Evolutionary conservation across 768 basidiomycete genomes (phyloP), one percentile per base, ranked within the genome.

Genomic region (Boletus tomentosulus): DNA sequence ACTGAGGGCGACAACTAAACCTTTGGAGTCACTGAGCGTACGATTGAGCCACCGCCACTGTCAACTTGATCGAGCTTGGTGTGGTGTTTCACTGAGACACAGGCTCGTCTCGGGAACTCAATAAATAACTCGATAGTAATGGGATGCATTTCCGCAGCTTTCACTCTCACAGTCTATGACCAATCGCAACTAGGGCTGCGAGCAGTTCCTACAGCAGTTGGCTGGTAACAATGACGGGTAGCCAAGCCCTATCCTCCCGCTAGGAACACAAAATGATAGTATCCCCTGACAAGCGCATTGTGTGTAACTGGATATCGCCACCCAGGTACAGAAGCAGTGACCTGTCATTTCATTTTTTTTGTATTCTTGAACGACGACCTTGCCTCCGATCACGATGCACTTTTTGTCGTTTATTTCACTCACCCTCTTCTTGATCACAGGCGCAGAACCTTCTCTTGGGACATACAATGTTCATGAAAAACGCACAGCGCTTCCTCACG

Each of bases 381-480:
- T 39, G 9, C 38, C 7, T 39, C 38, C 9, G 19, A 24, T 39
- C 19, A 13, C 22, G 13, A 57, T 65, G 64, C 57, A 43, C 27
- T 63, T 55, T 38, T 3, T 61, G 31, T 44, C 48, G 7, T 31
- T 59, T 2, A 25, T 50, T 11, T 13, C 10, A 12, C 31, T 66
- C 38, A 33, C 41, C 30, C 39, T 66, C 16, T 49, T 45, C 19
- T 38, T 64, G 9, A 33, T 61, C 41, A 54, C 64, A 2, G 44
- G 62, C 8, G 64, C 62, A n/a, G 46, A 48, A 28, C 49, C 64
- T 22, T 38, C 46, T 15, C 41, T 46, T 44, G 54, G 55, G 22
- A 50, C 56, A 24, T 62, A 70, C 59, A 62, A 63, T 51, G 50
- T 76, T 28, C 76, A 78, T 54, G 76, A 76, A 59, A 73, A 66